These are phyloP conservation scores for Hypoxylon sp. DNA, from an alignment of 2,329 filamentous ascomycete genomes.

Conservation along the genomic window DNA sequence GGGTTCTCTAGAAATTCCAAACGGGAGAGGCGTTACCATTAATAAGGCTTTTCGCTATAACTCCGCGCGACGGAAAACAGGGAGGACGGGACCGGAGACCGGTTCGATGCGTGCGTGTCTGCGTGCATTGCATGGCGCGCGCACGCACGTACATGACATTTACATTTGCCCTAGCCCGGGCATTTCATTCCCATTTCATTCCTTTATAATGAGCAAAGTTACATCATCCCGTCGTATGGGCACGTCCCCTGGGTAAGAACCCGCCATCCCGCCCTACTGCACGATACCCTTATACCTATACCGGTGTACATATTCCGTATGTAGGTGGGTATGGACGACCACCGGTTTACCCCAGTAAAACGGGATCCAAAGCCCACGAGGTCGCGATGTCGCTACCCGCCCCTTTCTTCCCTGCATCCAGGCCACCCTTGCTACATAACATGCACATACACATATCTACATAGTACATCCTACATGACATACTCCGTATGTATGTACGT, in stretches of 20 bases:
- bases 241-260: conserved; percentile 35
- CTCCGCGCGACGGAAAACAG: conserved; percentile 34
- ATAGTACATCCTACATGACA: neutral
- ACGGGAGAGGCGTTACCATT: conserved; percentile 12
- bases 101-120: conserved; percentile 32
- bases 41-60: conserved; percentile 36
- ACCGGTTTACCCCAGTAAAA: conserved; percentile 28
- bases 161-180: neutral
- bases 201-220: conserved; percentile 20
- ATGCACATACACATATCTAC: neutral
- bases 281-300: conserved; percentile 25
- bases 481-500: too few relatives aligned
- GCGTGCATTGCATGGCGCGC: conserved; percentile 3
- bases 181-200: too few relatives aligned
- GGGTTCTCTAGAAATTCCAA: neutral
- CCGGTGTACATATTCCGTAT: conserved; percentile 26
- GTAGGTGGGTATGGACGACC: conserved; percentile 10
- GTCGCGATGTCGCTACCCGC: conserved; percentile 32
- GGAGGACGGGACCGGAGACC: conserved; percentile 26
- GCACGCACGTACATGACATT: conserved; percentile 31
- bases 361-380: conserved; percentile 35
- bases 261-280: conserved; percentile 38
- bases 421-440: conserved; percentile 19
- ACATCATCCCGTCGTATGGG: conserved; percentile 40
- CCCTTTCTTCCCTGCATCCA: conserved; percentile 1